Conservation (phyloP, 495 filamentous ascomycete species). For the Niebla homalea region DNA sequence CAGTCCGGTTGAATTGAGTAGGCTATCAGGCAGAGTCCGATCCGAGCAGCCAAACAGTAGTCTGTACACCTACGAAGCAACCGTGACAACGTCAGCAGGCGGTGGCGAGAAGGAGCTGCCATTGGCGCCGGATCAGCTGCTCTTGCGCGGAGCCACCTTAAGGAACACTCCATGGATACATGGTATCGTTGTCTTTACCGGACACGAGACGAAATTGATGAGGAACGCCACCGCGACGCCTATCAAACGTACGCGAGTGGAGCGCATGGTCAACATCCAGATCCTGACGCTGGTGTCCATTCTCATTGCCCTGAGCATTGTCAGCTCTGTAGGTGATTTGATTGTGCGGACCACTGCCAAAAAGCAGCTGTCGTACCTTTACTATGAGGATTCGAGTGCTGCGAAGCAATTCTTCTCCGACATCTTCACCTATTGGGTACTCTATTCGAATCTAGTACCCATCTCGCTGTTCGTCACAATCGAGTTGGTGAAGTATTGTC, state of each 20-base stretch:
- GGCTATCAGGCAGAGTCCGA: slow-evolving; percentile 71
- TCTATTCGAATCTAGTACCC: slow-evolving; percentile 94
- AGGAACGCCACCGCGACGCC: slow-evolving; percentile 94
- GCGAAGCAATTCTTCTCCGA: slow-evolving; percentile 83
- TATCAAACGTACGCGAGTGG: slow-evolving; percentile 94
- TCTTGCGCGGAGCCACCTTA: slow-evolving; percentile 86
- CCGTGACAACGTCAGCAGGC: slow-evolving; percentile 80
- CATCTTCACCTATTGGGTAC: slow-evolving; percentile 94
- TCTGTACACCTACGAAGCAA: slow-evolving; percentile 96
- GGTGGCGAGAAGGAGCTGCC: slow-evolving; percentile 92
- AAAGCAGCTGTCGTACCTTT: slow-evolving; percentile 54
- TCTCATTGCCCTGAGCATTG: slow-evolving; percentile 67
- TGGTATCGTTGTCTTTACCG: slow-evolving; percentile 92
- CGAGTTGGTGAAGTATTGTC: slow-evolving; percentile 95
- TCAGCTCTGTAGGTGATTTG: slow-evolving; percentile 85
- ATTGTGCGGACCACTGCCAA: slow-evolving; percentile 52
- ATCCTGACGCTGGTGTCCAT: slow-evolving; percentile 83
- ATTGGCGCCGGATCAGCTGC: slow-evolving; percentile 66
- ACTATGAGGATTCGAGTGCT: slow-evolving; percentile 43
- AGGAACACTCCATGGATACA: slow-evolving; percentile 98
- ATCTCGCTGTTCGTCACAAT: slow-evolving; percentile 97
- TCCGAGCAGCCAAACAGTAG: slow-evolving; percentile 99
- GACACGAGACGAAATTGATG: slow-evolving; percentile 99
- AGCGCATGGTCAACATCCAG: slow-evolving; percentile 81
- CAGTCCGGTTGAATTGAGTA: slow-evolving; percentile 72